Evolutionary conservation across 2,329 filamentous ascomycete species (phyloP).

Genomic region (Fusarium graminum): DNA sequence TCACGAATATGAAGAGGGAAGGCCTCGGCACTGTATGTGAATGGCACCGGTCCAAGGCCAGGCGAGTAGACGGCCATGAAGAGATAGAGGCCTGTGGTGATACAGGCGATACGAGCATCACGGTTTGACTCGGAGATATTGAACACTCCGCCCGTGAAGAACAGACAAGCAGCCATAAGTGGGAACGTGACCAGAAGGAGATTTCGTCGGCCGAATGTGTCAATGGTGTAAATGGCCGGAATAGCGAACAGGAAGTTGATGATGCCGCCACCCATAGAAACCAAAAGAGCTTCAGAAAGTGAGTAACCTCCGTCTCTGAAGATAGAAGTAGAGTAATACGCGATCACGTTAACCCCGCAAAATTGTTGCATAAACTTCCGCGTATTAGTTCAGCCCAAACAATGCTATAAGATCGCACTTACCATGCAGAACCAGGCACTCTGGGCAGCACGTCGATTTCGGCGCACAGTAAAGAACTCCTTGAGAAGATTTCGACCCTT

Average conservation of each 20-base stretch:
- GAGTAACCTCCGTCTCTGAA: constrained; percentile 57
- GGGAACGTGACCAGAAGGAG: constrained; percentile 70
- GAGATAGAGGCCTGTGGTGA: constrained; percentile 56
- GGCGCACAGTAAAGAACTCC: constrained; percentile 55
- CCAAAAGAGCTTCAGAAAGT: constrained; percentile 61
- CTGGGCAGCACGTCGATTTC: constrained; percentile 55
- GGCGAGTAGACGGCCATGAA: constrained; percentile 61
- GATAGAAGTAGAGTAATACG: constrained; percentile 66
- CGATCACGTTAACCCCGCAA: constrained; percentile 66
- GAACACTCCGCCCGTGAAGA: constrained; percentile 66
- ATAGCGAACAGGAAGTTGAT: constrained; percentile 71
- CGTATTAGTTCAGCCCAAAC: not conserved
- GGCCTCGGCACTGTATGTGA: constrained; percentile 71
- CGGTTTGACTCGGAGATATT: constrained; percentile 50
- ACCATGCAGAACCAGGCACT: constrained; percentile 56
- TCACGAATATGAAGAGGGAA: constrained; percentile 69
- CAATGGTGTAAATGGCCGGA: constrained; percentile 70
- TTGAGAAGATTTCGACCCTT: constrained; percentile 51
- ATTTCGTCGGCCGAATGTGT: constrained; percentile 68
- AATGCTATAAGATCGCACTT: not conserved
- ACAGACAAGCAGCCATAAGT: constrained; percentile 67
- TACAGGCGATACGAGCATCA: constrained; percentile 49
- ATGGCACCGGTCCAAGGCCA: constrained; percentile 69
- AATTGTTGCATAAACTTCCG: constrained; percentile 54
- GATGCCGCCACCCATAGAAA: constrained; percentile 68